Evolutionary conservation across 129 eudicot genomes (phyloP).

Genomic region (Solidago caesia): DNA sequence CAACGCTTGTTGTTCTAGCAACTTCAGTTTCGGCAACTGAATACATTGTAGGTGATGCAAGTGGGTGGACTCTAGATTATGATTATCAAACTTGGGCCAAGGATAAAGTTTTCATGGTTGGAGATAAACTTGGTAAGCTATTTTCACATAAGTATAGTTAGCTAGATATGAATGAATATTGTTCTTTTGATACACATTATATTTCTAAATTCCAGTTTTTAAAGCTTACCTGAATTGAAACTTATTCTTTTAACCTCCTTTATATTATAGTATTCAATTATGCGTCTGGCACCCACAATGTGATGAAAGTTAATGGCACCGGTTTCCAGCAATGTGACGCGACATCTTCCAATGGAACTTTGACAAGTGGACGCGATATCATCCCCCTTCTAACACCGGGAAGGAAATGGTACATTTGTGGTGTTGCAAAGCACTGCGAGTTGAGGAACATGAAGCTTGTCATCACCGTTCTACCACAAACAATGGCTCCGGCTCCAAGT

Average conservation of each 20-base stretch:
- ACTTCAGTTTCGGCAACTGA: slow-evolving; percentile 33
- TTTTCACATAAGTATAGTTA: not conserved
- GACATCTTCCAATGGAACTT: slow-evolving; percentile 10
- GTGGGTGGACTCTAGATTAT: slow-evolving; percentile 34
- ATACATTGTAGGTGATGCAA: slow-evolving; percentile 35
- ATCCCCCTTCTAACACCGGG: slow-evolving; percentile 41
- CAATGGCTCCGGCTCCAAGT: slow-evolving; percentile 25
- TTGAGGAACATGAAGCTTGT: slow-evolving; percentile 32
- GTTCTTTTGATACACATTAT: too few relatives aligned
- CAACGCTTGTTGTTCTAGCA: slow-evolving; percentile 19
- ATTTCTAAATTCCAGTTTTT: too few relatives aligned
- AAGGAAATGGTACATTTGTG: slow-evolving; percentile 53
- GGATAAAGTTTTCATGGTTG: slow-evolving; percentile 37
- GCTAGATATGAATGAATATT: too few relatives aligned
- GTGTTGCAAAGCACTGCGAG: slow-evolving; percentile 35
- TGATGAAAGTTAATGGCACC: slow-evolving; percentile 36
- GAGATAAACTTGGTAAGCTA: slow-evolving; percentile 32
- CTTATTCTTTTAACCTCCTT: not conserved
- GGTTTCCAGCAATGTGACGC: slow-evolving; percentile 36
- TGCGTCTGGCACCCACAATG: slow-evolving; percentile 26
- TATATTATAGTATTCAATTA: slow-evolving; percentile 37
- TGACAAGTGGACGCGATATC: slow-evolving; percentile 44
- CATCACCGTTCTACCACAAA: slow-evolving; percentile 34
- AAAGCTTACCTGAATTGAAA: not conserved
- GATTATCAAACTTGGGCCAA: slow-evolving; percentile 41